Base-by-base conservation (phyloP, 1,284 basidiomycete species). In the Microbotryum lychnidis-dioicae region DNA sequence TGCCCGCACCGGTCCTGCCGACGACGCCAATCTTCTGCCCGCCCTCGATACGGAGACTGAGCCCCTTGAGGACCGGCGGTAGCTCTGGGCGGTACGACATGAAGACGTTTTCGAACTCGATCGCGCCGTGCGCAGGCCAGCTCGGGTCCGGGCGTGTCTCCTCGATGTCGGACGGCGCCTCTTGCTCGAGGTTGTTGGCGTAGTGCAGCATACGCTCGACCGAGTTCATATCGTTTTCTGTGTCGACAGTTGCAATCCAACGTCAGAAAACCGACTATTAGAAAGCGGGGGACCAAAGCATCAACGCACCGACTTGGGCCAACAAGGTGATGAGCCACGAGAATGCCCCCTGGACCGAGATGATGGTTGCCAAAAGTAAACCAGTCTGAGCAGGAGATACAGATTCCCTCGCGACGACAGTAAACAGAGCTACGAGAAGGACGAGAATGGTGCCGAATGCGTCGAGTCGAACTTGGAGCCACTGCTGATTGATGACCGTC, bases 181-280 rank as follows among this genome's bases (percentile, higher is more conserved):
- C 69, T 56, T 69, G 67, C 3, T 89, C 87, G 31, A 70, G 60
- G 7, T 67, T 62, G 50, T 68, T 61, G 59, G 62, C 66, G 50
- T 69, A 70, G 51, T 65, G 60, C 7, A 62, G 77, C 37, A 91
- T 79, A 51, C 89, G 84, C 75, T 94, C 91, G 6, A 91, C 88
- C 27, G 86, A 85, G 73, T 91, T 91, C 87, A 93, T 91, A 75
- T 92, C 83, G 74, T 93, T 92, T 75, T 92, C 89, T 42, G 37
- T 42, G 16, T 16, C 3, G 16, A 42, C 12, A 42, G 12, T 31
- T 31, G 7, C 1, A 42, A 4, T 6, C 37, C 12, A 18, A 91
- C 84, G 72, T 91, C 88, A 5, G 87, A 42, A 2, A 42, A 42
- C 16, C 2, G 6, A 42, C 37, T 18, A 4, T 4, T 4, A 42